Evolutionary conservation across 2,329 filamentous ascomycete genomes (phyloP), one percentile per base, ranked within the genome.

Genomic region (Lecanoromycetidae sp.): DNA sequence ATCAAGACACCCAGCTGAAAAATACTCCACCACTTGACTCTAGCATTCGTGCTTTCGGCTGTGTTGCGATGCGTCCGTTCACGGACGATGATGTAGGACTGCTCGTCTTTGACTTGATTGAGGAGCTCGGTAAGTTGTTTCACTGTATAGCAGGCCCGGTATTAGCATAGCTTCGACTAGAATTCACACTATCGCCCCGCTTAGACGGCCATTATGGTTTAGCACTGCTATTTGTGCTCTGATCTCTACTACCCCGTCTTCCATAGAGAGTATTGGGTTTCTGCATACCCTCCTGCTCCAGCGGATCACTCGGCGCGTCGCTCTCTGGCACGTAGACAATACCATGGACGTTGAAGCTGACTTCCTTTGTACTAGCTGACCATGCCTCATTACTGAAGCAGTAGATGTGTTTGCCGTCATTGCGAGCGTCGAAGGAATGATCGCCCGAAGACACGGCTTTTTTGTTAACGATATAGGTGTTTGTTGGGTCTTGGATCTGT

Each of bases 341-440:
- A 58, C 91, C 91, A 69, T 98, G 91, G 44, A 98, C 91, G 66
- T 98, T 98, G 79, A 98, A 98, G 48, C 87, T 94, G 45, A 98
- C 90, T 67, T 98, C 91, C 71, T 98, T 98, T 63, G 80, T 93
- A 66, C 87, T 87, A 50, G 88, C 87, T 50, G 86, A 85, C 87
- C 90, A 98, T 66, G 91, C 83, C 73, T 96, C 90, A 69, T 98
- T 98, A 69, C 91, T 93, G 71, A 98, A 98, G 79, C 91, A 98
- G 79, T 98, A 98, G 49, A 77, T 72, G 71, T 84, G 95, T 69
- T 84, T 87, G 55, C 91, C 91, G 65, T 98, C 88, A 61, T 80
- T 70, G 58, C 75, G 72, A 43, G 91, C 88, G 32, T 80, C 83
- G 69, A 98, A 96, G 49, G 85, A 85, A 71, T 93, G 87, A 67